Evolutionary conservation across 257 asterid genomes (phyloP).

Genomic region (Perilla frutescens): DNA sequence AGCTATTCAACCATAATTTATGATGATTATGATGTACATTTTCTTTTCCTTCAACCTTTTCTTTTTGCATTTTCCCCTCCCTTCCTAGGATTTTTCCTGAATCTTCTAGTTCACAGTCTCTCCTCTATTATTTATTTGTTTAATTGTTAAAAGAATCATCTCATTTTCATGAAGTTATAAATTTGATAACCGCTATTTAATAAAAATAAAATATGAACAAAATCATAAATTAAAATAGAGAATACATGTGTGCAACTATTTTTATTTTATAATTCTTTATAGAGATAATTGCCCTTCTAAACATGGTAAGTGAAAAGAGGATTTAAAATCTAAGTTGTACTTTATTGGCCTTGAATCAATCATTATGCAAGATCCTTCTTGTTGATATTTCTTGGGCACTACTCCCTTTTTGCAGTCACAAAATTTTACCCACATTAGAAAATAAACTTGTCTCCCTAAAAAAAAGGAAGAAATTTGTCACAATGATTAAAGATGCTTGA

Average conservation of each 20-base stretch:
- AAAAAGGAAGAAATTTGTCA: not conserved
- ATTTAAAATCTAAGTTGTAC: slow-evolving; percentile 29
- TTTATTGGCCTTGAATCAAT: slow-evolving; percentile 29
- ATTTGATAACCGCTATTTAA: too few species aligned
- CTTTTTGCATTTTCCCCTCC: too few species aligned
- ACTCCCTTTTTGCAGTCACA: slow-evolving; percentile 25
- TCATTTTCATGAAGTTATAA: too few species aligned
- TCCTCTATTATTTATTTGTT: too few species aligned
- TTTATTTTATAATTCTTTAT: too few species aligned
- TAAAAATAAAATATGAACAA: too few species aligned
- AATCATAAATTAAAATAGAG: too few species aligned
- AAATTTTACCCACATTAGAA: slow-evolving; percentile 27
- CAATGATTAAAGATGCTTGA: slow-evolving; percentile 31
- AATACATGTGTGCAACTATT: too few species aligned
- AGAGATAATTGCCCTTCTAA: not conserved
- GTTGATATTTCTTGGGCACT: slow-evolving; percentile 20
- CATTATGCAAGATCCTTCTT: slow-evolving; percentile 23
- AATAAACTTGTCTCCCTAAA: not conserved
- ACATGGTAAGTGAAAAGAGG: slow-evolving; percentile 18
- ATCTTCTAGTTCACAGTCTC: too few species aligned
- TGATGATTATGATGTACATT: not conserved
- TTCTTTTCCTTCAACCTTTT: not conserved
- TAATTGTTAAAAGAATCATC: too few species aligned
- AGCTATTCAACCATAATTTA: not conserved
- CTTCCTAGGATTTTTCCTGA: too few species aligned